Conservation (phyloP, 352 stramenopile species). For the Pythium rhizo-oryzae region DNA sequence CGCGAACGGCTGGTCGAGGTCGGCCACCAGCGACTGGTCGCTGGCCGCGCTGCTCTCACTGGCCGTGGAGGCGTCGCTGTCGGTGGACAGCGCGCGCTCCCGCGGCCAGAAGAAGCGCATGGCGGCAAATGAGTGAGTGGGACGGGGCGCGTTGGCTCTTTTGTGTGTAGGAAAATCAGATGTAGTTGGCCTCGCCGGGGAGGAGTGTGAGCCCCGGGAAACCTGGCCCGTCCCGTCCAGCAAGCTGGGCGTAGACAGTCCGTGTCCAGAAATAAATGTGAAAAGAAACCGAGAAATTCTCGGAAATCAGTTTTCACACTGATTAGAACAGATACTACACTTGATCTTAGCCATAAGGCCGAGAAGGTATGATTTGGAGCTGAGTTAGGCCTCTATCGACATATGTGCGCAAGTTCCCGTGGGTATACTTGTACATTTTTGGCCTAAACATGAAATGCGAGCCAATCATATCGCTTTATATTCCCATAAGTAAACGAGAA, state of each 20-base stretch:
- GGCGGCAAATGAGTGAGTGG: too few relatives aligned
- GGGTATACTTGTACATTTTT: not conserved
- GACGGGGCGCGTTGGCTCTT: too few relatives aligned
- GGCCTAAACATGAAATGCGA: not conserved
- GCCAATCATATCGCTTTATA: constrained; percentile 11
- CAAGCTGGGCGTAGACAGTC: constrained; percentile 31
- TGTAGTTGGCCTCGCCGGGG: constrained; percentile 13
- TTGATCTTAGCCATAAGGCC: constrained; percentile 91
- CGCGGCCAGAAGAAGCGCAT: too few relatives aligned
- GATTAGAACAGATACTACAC: constrained; percentile 94
- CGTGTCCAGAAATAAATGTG: constrained; percentile 83
- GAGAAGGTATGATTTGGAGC: constrained; percentile 80
- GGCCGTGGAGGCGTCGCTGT: too few relatives aligned
- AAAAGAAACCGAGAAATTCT: constrained; percentile 63
- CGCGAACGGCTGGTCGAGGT: too few relatives aligned
- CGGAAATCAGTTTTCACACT: constrained; percentile 91
- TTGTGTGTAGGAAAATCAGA: too few relatives aligned
- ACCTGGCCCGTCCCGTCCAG: constrained; percentile 26
- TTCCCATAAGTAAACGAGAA: not conserved
- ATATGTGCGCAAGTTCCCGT: constrained; percentile 8
- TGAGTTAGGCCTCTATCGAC: not conserved
- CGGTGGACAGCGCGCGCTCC: too few relatives aligned
- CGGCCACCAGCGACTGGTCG: too few relatives aligned
- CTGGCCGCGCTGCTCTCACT: too few relatives aligned
- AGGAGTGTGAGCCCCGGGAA: constrained; percentile 28